Conservation (phyloP, 352 stramenopile species). For the Saprolegnia diclina region DNA sequence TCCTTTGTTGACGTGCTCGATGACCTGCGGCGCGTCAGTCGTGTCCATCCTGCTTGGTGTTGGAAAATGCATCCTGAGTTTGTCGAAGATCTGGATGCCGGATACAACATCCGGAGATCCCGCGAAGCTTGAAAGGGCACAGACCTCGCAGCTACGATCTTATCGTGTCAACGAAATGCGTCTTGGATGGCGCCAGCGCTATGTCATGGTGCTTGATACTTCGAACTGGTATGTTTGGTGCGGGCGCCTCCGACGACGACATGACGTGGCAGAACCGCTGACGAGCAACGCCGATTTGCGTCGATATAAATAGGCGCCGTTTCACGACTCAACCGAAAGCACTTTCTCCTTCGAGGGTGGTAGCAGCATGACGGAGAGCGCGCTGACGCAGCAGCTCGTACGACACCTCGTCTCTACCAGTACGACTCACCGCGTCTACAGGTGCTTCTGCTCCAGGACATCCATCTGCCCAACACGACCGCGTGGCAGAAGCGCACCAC, state of each 20-base stretch:
- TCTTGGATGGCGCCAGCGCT: too few species aligned
- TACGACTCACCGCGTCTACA: background rate
- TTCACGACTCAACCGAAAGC: conserved; percentile 1
- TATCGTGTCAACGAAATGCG: too few species aligned
- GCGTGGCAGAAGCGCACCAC: conserved; percentile 61
- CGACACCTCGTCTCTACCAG: background rate
- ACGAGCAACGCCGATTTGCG: background rate
- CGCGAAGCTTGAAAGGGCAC: background rate
- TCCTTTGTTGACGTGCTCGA: conserved; percentile 93
- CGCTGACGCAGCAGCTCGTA: conserved; percentile 15
- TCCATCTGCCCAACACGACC: background rate
- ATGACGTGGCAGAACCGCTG: background rate
- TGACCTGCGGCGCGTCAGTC: conserved; percentile 94
- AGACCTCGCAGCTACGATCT: too few species aligned
- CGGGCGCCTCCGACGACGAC: background rate
- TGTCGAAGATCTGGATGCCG: background rate
- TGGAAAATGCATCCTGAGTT: background rate
- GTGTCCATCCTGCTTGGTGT: conserved; percentile 80
- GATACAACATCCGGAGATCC: background rate
- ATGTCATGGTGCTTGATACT: background rate
- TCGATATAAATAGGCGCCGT: background rate
- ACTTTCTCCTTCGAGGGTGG: background rate
- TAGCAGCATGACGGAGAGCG: background rate
- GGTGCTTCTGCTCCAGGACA: conserved; percentile 2
- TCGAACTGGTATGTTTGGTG: background rate